Evolutionary conservation across 2,329 filamentous ascomycete genomes (phyloP).

Genomic region (Lomentospora prolificans): DNA sequence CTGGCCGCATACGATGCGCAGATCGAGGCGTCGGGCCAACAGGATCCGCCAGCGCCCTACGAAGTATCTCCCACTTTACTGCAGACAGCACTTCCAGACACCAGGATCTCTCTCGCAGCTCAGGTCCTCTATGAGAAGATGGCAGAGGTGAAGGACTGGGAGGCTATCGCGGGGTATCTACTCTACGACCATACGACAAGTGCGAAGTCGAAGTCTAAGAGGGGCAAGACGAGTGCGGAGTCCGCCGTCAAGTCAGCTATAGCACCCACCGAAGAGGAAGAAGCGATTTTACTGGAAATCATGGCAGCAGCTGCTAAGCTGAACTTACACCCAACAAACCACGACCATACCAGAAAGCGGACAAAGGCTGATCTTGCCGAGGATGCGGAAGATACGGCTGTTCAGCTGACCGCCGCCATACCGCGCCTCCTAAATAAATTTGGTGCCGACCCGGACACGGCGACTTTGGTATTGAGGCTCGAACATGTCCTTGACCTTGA

Average conservation of each 20-base stretch:
- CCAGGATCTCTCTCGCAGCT: constrained; percentile 75
- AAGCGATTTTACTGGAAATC: constrained; percentile 77
- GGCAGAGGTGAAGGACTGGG: constrained; percentile 75
- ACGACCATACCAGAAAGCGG: constrained; percentile 49
- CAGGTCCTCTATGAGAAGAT: constrained; percentile 79
- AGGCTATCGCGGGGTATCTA: constrained; percentile 78
- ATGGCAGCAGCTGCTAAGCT: constrained; percentile 74
- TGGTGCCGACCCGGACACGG: constrained; percentile 78
- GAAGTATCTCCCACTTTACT: constrained; percentile 45
- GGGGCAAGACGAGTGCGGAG: constrained; percentile 46
- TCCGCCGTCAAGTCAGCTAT: constrained; percentile 60
- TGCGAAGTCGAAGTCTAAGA: constrained; percentile 33
- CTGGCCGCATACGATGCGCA: constrained; percentile 72
- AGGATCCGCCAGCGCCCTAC: constrained; percentile 31
- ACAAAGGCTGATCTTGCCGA: constrained; percentile 54
- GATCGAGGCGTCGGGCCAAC: constrained; percentile 45
- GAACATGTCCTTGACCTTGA: constrained; percentile 81
- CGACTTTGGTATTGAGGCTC: constrained; percentile 73
- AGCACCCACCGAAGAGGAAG: constrained; percentile 66
- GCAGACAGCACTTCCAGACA: constrained; percentile 59
- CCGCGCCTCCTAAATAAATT: constrained; percentile 87
- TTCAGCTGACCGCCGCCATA: constrained; percentile 68
- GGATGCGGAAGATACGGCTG: constrained; percentile 66
- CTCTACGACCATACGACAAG: constrained; percentile 79
- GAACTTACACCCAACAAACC: constrained; percentile 57